Evolutionary conservation across 2,329 filamentous ascomycete species (phyloP), one percentile per base, ranked within the genome.

Genomic region (Triangularia verruculosa): DNA sequence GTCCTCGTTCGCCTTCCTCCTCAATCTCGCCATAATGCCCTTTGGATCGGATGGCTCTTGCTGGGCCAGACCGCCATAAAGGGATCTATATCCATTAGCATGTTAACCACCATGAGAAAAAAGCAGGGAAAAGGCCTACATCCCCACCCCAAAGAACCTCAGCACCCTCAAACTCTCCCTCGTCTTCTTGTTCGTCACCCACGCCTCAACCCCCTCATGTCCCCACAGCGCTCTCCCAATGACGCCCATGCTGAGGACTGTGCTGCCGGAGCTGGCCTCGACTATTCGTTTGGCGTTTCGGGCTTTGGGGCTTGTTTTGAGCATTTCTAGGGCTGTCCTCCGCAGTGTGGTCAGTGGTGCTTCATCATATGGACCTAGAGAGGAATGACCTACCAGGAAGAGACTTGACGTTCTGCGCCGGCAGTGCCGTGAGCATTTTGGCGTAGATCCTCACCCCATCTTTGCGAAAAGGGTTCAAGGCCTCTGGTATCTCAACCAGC

Each of bases 391-490:
- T 72, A 82, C 82, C 83, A 68, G 86, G 86, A 74, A 89, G 80
- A 1, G 82, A 80, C 70, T 89, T 89, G 67, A 89, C 86, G 56
- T 89, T 89, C 65, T 89, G 84, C 3, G 85, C 83, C 0, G 86
- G 86, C 68, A 86, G 83, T 77, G 83, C 83, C 1, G 83, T 85
- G 80, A 89, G 83, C 83, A 89, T 85, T 74, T 89, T 88, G 39
- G 86, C 86, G 66, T 86, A 88, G 59, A 89, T 86, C 11, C 84
- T 80, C 4, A 89, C 82, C 3, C 83, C 83, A 80, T 88, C 80
- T 25, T 79, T 66, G 20, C 80, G 77, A 66, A 81, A 84, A 2
- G 85, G 85, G 64, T 89, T 89, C 32, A 89, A 75, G 11, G 74
- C 74, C 15, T 78, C 77, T 0, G 86, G 86, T 2, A 89, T 74